These are phyloP conservation scores for Lentinula novae-zelandiae DNA, from an alignment of 1,284 basidiomycete genomes.

Conservation along the genomic window DNA sequence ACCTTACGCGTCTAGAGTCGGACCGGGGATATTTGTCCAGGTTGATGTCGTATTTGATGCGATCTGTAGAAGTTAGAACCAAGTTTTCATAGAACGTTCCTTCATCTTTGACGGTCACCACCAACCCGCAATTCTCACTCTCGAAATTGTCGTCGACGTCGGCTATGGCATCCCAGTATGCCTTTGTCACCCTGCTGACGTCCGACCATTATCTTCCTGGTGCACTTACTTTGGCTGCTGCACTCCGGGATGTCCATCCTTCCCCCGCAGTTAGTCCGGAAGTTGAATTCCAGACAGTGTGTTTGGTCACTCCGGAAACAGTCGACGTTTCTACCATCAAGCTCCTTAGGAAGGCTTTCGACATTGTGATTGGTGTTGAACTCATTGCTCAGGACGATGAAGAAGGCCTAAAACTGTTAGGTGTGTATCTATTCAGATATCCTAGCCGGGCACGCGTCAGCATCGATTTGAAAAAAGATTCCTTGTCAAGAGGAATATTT, in stretches of 20 bases:
- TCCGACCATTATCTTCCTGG: slow-evolving; percentile 91
- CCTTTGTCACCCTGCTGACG: slow-evolving; percentile 88
- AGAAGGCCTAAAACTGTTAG: slow-evolving; percentile 74
- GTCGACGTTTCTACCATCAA: slow-evolving; percentile 86
- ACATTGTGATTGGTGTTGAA: slow-evolving; percentile 90
- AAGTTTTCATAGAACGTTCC: background rate
- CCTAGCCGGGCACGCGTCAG: slow-evolving; percentile 17
- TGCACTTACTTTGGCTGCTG: slow-evolving; percentile 81
- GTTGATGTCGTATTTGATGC: background rate
- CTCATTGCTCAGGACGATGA: slow-evolving; percentile 68
- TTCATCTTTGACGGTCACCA: slow-evolving; percentile 2
- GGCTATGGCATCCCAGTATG: slow-evolving; percentile 63
- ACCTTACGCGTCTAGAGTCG: background rate
- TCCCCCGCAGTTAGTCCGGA: slow-evolving; percentile 49
- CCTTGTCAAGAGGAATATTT: background rate
- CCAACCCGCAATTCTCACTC: slow-evolving; percentile 15
- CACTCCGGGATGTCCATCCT: slow-evolving; percentile 77
- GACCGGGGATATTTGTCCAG: background rate
- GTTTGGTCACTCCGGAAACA: slow-evolving; percentile 90
- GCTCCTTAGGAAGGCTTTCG: slow-evolving; percentile 75
- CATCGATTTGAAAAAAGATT: background rate
- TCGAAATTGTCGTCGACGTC: slow-evolving; percentile 20
- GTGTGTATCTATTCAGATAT: slow-evolving; percentile 46
- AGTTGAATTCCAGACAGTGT: slow-evolving; percentile 80
- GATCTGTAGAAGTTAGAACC: background rate